Conservation (phyloP, 805 yeast species). For the Candida nemodendra region DNA sequence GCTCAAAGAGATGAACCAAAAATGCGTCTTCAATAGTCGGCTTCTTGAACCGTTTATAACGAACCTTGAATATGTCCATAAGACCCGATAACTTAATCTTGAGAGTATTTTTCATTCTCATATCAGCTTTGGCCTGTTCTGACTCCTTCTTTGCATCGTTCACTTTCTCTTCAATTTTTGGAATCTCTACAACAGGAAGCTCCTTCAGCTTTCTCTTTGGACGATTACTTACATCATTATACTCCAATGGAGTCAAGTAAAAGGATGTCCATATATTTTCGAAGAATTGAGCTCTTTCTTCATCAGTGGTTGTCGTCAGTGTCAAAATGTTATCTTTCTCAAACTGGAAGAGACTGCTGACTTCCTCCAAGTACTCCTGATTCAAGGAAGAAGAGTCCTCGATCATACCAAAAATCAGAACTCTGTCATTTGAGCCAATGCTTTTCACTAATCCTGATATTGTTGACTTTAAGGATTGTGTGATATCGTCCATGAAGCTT, state of each 20-base stretch:
- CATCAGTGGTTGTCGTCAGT: slow-evolving; percentile 37
- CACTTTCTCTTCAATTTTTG: slow-evolving; percentile 6
- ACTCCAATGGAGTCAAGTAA: slow-evolving; percentile 66
- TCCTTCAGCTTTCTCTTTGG: slow-evolving; percentile 48
- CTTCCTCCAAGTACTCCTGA: slow-evolving; percentile 39
- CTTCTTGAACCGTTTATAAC: slow-evolving; percentile 87
- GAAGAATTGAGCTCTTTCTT: slow-evolving; percentile 60
- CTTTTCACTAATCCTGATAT: slow-evolving; percentile 67
- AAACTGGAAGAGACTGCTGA: slow-evolving; percentile 58
- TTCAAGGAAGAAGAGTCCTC: slow-evolving; percentile 34
- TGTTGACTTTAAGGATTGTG: slow-evolving; percentile 69
- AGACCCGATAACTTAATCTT: slow-evolving; percentile 83
- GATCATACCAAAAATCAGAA: slow-evolving; percentile 72
- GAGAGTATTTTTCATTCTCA: slow-evolving; percentile 77
- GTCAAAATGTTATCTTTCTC: slow-evolving; percentile 48
- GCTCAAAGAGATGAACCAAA: slow-evolving; percentile 76
- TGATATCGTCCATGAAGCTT: slow-evolving; percentile 67
- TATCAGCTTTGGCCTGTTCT: slow-evolving; percentile 48
- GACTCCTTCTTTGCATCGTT: slow-evolving; percentile 39
- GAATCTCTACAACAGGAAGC: slow-evolving; percentile 30
- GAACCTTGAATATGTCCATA: slow-evolving; percentile 83
- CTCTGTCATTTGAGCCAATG: slow-evolving; percentile 66
- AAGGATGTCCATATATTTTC: slow-evolving; percentile 51
- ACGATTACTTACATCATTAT: slow-evolving; percentile 59
- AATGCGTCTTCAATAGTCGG: slow-evolving; percentile 81